Percentiles rank a stretch among this genome's conserved stretches.
These are phyloP conservation scores for Funneliformis caledonium DNA, from an alignment of 371 early-diverging fungal species.

Conservation along the genomic window DNA sequence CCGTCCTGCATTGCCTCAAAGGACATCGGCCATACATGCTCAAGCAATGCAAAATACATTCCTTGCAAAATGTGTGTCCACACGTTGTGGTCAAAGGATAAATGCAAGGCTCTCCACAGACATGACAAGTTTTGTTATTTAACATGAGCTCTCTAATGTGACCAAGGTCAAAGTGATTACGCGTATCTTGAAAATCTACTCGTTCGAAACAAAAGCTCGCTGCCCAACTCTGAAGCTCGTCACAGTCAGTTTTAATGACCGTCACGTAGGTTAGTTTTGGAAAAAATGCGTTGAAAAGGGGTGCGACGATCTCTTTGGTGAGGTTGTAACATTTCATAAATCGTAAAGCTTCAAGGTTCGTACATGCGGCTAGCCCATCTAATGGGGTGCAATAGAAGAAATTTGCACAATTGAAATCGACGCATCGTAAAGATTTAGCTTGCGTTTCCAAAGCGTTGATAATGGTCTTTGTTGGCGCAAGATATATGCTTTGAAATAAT, in stretches of 20 bases:
- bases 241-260: neutral
- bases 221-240: neutral
- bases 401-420: neutral
- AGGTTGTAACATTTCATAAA: neutral
- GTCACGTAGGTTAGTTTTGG: neutral
- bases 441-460: neutral
- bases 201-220: neutral
- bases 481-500: slow-evolving; percentile 1
- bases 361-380: neutral
- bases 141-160: slow-evolving; percentile 39
- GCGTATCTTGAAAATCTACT: neutral
- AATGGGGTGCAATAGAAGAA: neutral
- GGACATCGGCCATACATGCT: slow-evolving; percentile 52
- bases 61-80: slow-evolving; percentile 73
- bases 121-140: slow-evolving; percentile 60
- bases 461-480: neutral
- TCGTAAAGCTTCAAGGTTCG: neutral
- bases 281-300: neutral
- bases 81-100: slow-evolving; percentile 69
- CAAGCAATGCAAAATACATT: slow-evolving; percentile 57
- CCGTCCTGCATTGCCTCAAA: slow-evolving; percentile 14
- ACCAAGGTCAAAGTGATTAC: neutral
- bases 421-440: neutral
- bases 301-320: neutral
- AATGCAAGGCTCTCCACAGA: slow-evolving; percentile 57